Base-by-base conservation (phyloP, 768 basidiomycete genomes). In the Phlebiopsis flavidoalba region DNA sequence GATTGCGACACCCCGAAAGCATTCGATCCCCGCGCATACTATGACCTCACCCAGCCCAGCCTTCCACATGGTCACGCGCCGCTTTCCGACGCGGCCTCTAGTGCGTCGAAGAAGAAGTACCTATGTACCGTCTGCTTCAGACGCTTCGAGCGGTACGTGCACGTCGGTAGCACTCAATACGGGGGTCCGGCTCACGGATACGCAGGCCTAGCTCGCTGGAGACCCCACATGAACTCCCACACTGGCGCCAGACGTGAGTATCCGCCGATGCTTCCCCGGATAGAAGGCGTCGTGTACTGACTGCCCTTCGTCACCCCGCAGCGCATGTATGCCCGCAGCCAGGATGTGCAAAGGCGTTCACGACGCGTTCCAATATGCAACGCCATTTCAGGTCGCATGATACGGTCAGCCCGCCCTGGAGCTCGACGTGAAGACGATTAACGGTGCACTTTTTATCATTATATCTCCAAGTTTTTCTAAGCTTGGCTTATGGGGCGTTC, bases 161-260 rank as follows among this genome's bases (percentile, higher is more conserved):
- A 49, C 11, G 10, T 21, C 50, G 50, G 50, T 24, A 14, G 26
- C 10, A 31, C 11, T 52, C 3, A 14, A 19, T 6, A 14, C 21
- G 6, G 26, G 24, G 22, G 50, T 24, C 50, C 22, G n/a, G n/a
- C 53, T 54, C 35, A 54, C 36, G 14, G 14, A 15, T 15, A 17
- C n/a, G 8, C 31, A 58, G 57, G 31, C 57, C 57, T 22, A 58
- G 57, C 48, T 47, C 57, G 24, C 48, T 58, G 45, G 46, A 21
- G 48, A 58, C 57, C n/a, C n/a, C 57, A 58, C 48, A 58, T 58
- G 57, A 58, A 58, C 33, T 58, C 57, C 4, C 60, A 61, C 31
- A 61, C 60, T 3, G 54, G 54, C 8, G 46, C 24, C 19, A 24
- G 43, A 24, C 60, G 60, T 61, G 19, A 37, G 59, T 33, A 46